A percentile compares a stretch with the other conserved stretches of the same genome.
Evolutionary conservation across 2,329 filamentous ascomycete genomes (phyloP).

Genomic region (Westerdykella aurantiaca): DNA sequence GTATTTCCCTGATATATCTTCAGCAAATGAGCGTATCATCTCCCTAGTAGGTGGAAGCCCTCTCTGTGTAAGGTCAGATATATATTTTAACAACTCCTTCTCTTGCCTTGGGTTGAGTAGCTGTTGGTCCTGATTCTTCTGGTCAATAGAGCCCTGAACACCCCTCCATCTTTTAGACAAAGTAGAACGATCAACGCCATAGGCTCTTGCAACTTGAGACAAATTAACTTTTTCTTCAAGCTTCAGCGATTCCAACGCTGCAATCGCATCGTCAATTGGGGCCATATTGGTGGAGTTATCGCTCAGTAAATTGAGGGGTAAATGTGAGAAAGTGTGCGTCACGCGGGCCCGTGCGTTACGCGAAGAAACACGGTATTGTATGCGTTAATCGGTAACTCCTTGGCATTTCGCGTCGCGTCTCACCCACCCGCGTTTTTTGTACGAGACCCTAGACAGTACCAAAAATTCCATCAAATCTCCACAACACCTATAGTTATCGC

Average conservation of each 20-base stretch:
- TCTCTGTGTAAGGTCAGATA: constrained; percentile 8
- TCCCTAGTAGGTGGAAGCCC: constrained; percentile 11
- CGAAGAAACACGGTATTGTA: too few relatives aligned
- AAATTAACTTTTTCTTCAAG: constrained; percentile 1
- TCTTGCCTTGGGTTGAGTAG: constrained; percentile 5
- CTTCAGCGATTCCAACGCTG: constrained; percentile 4
- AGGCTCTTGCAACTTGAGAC: constrained; percentile 3
- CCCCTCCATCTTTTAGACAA: not conserved
- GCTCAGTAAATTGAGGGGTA: constrained; percentile 3
- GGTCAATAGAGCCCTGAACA: not conserved
- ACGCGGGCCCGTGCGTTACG: too few relatives aligned
- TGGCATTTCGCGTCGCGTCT: too few relatives aligned
- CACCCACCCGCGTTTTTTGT: too few relatives aligned
- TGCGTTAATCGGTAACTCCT: too few relatives aligned
- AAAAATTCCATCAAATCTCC: too few relatives aligned
- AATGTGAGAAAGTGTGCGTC: too few relatives aligned
- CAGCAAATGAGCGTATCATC: constrained; percentile 12
- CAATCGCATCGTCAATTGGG: constrained; percentile 6
- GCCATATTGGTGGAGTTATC: too few relatives aligned
- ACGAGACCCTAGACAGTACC: too few relatives aligned
- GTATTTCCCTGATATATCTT: constrained; percentile 6
- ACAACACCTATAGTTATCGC: too few relatives aligned
- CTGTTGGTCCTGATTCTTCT: constrained; percentile 1
- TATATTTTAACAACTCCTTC: constrained; percentile 14
- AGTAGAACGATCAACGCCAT: constrained; percentile 4